Conservation (phyloP, 495 filamentous ascomycete species). For the Tuber calosporum region DNA sequence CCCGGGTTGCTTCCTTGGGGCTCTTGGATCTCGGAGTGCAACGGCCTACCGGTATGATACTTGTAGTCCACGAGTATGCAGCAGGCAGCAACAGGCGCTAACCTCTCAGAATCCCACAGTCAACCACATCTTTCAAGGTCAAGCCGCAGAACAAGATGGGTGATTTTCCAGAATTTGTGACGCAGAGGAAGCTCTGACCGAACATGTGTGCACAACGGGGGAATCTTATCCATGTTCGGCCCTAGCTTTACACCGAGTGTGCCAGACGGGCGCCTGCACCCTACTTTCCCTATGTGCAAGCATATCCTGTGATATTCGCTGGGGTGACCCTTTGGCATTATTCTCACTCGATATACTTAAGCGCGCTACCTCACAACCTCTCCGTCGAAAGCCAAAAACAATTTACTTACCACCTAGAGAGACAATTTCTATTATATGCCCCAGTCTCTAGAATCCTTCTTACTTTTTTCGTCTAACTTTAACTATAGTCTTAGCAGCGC, state of each 20-base stretch:
- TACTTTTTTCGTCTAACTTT: not conserved
- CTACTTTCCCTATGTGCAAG: not conserved
- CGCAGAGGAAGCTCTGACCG: no score
- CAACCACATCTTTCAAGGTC: not conserved
- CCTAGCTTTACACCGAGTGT: no score
- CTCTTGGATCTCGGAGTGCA: not conserved
- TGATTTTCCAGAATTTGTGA: not conserved
- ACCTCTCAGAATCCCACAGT: no score
- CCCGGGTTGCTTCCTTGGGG: slow-evolving; percentile 6
- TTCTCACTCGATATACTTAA: not conserved
- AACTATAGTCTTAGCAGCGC: not conserved
- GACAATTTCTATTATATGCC: not conserved
- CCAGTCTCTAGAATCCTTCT: not conserved
- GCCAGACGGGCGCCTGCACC: not conserved
- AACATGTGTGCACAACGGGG: no score
- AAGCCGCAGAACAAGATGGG: not conserved
- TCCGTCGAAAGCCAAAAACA: not conserved
- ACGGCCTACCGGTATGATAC: no score
- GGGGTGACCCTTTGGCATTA: not conserved
- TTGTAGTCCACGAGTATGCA: no score
- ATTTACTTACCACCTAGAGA: not conserved
- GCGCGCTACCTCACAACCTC: not conserved
- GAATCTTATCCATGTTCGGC: no score
- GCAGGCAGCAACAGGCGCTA: not conserved
- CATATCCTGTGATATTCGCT: not conserved